Conservation (phyloP, 2,329 filamentous ascomycete genomes). For the Didymella pinodella region DNA sequence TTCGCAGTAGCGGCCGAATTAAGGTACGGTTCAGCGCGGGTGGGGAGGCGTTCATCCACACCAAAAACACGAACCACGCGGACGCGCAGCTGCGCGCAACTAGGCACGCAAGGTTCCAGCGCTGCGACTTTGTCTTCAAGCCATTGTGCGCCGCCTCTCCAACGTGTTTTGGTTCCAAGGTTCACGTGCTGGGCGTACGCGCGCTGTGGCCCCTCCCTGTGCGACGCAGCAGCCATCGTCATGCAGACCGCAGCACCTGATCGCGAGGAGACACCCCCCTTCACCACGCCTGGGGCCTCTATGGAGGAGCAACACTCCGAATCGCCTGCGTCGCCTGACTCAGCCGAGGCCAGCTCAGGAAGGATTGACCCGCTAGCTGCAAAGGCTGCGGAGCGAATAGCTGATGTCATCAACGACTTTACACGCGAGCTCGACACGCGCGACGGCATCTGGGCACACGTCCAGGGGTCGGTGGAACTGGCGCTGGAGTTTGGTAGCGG, state of each 20-base stretch:
- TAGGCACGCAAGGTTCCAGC: conserved; percentile 7
- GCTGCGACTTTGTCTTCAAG: conserved; percentile 3
- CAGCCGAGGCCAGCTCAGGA: conserved; percentile 4
- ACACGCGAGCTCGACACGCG: conserved; percentile 34
- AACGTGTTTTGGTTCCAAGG: neutral
- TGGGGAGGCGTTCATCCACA: conserved; percentile 29
- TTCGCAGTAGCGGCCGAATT: conserved; percentile 18
- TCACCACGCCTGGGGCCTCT: conserved; percentile 9
- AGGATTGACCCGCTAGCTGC: conserved; percentile 31
- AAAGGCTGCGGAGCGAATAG: conserved; percentile 29
- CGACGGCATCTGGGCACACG: conserved; percentile 26
- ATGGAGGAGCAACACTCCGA: conserved; percentile 7
- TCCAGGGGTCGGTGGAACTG: conserved; percentile 29
- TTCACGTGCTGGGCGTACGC: neutral
- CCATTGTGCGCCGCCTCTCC: conserved; percentile 1
- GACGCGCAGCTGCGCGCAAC: conserved; percentile 4
- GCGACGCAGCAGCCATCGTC: conserved; percentile 19
- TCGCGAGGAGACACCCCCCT: conserved; percentile 15
- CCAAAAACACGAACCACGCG: conserved; percentile 16
- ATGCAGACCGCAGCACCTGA: conserved; percentile 25
- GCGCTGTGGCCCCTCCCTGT: conserved; percentile 14
- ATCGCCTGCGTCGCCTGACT: conserved; percentile 15
- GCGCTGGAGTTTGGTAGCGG: conserved; percentile 7
- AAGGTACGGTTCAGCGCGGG: conserved; percentile 27
- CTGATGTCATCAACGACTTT: conserved; percentile 39